Percentiles rank a stretch among this genome's conserved stretches.
Conservation (phyloP, 2,329 filamentous ascomycete species). For the Aquanectria penicillioides region DNA sequence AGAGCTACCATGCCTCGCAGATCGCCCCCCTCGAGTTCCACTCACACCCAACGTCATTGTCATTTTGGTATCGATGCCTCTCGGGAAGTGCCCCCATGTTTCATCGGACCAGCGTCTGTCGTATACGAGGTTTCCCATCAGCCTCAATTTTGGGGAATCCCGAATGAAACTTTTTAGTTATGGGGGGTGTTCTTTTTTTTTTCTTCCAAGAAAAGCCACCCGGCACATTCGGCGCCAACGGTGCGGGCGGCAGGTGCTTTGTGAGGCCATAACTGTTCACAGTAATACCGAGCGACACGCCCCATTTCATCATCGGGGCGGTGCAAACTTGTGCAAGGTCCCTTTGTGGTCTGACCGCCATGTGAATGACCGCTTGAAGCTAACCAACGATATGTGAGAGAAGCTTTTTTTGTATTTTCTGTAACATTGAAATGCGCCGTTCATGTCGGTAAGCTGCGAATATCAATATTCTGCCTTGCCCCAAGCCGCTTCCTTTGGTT, state of each 20-base stretch:
- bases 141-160: no score
- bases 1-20: slow-evolving; percentile 6
- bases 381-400: not conserved
- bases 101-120: not conserved
- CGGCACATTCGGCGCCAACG: not conserved
- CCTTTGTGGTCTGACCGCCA: slow-evolving; percentile 20
- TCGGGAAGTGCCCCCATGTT: no score
- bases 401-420: not conserved
- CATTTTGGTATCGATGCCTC: slow-evolving; percentile 1
- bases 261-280: not conserved
- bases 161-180: no score
- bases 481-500: slow-evolving; percentile 3
- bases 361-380: not conserved
- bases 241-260: not conserved
- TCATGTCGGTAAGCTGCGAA: not conserved
- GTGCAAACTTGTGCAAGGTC: slow-evolving; percentile 16
- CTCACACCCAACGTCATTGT: not conserved
- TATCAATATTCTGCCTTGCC: slow-evolving; percentile 13
- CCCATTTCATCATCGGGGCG: slow-evolving; percentile 12
- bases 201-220: slow-evolving; percentile 6
- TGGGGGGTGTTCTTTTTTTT: no score
- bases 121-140: not conserved
- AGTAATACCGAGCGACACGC: not conserved
- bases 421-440: not conserved
- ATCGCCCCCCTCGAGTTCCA: slow-evolving; percentile 9